These are phyloP conservation scores for Scheffersomyces parashehatae DNA, from an alignment of 1,139 yeast species.

Conservation along the genomic window DNA sequence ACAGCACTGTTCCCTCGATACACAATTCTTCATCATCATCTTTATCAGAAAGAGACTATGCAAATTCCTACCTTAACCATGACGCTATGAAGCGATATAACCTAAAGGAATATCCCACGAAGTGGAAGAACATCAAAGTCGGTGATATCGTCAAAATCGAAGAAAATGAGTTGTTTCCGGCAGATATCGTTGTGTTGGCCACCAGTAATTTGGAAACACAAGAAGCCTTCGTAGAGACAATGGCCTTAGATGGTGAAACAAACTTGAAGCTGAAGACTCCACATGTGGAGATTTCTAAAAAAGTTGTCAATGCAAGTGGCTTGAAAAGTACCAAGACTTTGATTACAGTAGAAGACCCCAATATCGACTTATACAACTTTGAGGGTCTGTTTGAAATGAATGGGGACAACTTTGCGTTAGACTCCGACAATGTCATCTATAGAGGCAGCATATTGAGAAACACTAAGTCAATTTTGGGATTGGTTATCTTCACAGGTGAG, in stretches of 20 bases:
- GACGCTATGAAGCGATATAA: constrained; percentile 33
- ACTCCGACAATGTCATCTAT: constrained; percentile 78
- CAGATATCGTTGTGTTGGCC: constrained; percentile 74
- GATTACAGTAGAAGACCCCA: constrained; percentile 84
- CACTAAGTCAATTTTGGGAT: constrained; percentile 69
- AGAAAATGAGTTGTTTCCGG: constrained; percentile 92
- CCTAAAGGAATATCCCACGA: constrained; percentile 33
- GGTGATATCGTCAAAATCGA: constrained; percentile 77
- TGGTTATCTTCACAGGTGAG: constrained; percentile 91
- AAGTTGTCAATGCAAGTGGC: constrained; percentile 50
- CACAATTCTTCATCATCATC: constrained; percentile 6
- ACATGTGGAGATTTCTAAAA: constrained; percentile 57
- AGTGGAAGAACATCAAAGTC: constrained; percentile 79
- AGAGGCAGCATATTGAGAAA: constrained; percentile 89
- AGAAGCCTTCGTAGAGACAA: constrained; percentile 86
- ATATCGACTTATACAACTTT: constrained; percentile 84
- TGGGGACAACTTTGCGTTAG: constrained; percentile 53
- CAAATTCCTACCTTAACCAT: constrained; percentile 17
- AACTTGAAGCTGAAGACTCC: constrained; percentile 77
- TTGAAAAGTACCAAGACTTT: constrained; percentile 52
- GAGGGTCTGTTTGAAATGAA: constrained; percentile 64
- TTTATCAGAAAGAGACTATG: constrained; percentile 6
- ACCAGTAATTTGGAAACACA: constrained; percentile 59
- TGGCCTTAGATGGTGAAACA: constrained; percentile 98
- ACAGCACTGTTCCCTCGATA: neutral